Evolutionary conservation across 768 basidiomycete species (phyloP).

Genomic region (Leucocoprinus leucothites): DNA sequence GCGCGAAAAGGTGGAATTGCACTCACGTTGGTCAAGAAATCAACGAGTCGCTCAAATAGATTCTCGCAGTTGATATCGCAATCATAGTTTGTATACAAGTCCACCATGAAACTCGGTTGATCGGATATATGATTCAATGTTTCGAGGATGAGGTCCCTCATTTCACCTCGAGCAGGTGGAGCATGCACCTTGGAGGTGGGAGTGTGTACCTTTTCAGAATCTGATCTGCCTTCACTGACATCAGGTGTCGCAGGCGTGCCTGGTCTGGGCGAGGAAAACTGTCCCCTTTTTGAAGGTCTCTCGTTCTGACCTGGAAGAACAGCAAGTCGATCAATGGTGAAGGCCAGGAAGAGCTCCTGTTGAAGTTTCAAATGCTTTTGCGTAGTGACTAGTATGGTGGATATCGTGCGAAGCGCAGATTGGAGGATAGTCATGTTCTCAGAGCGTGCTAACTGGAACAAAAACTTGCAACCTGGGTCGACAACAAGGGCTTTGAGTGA

Average conservation of each 20-base stretch:
- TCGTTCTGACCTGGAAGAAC: constrained; percentile 40
- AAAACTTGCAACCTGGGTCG: constrained; percentile 92
- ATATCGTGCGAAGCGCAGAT: constrained; percentile 77
- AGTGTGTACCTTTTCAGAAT: constrained; percentile 38
- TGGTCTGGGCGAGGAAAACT: constrained; percentile 46
- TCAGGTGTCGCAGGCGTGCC: constrained; percentile 48
- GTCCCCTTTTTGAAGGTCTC: constrained; percentile 15
- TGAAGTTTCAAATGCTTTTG: constrained; percentile 86
- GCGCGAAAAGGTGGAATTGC: not conserved
- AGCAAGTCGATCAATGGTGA: constrained; percentile 87
- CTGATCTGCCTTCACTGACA: constrained; percentile 34
- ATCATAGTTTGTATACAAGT: constrained; percentile 95
- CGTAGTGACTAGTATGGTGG: constrained; percentile 87
- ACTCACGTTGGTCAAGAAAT: constrained; percentile 82
- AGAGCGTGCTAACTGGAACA: constrained; percentile 94
- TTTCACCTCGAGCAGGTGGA: constrained; percentile 81
- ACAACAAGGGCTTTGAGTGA: constrained; percentile 74
- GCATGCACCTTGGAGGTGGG: constrained; percentile 57
- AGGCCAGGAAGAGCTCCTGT: constrained; percentile 92
- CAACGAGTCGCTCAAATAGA: constrained; percentile 84
- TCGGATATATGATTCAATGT: constrained; percentile 78
- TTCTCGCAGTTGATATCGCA: constrained; percentile 97
- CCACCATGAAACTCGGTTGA: constrained; percentile 90
- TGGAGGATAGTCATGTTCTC: constrained; percentile 81
- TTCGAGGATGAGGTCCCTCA: constrained; percentile 87